Evolutionary conservation across 208 protist species (phyloP).

Genomic region (Leishmania mexicana): DNA sequence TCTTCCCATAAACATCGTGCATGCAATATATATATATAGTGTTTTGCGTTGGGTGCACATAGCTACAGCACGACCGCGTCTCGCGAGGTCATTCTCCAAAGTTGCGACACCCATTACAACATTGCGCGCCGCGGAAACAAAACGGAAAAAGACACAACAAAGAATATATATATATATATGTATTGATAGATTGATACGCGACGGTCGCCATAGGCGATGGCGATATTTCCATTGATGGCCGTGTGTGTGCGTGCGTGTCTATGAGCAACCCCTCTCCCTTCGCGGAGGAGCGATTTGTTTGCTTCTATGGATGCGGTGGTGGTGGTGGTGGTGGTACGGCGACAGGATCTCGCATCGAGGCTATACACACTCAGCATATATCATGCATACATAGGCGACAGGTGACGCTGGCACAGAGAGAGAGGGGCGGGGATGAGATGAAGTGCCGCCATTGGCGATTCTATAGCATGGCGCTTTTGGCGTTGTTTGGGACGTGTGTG

Average conservation of each 20-base stretch:
- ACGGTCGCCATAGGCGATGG: not conserved
- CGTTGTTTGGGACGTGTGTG: not conserved
- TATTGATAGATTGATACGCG: not conserved
- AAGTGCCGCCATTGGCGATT: not conserved
- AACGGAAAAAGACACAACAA: conserved; percentile 18
- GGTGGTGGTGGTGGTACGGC: not conserved
- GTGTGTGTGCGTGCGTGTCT: not conserved
- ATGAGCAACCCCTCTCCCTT: not conserved
- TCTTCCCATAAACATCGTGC: not conserved
- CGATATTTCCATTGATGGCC: not conserved
- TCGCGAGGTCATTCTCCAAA: not conserved
- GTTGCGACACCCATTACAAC: not conserved
- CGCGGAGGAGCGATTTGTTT: not conserved
- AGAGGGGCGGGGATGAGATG: not conserved
- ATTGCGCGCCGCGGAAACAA: conserved; percentile 7
- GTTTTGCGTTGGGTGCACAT: not conserved
- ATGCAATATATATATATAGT: not conserved
- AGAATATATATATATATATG: not conserved
- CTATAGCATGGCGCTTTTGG: not conserved
- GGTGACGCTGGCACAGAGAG: not conserved
- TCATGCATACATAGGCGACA: not conserved
- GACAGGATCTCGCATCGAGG: not conserved
- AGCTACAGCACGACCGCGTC: not conserved
- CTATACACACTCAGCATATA: not conserved
- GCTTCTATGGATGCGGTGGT: conserved; percentile 2